These are phyloP conservation scores for Ulota crispa DNA, from an alignment of 225 moss, liverwort and hornwort species.

Conservation along the genomic window DNA sequence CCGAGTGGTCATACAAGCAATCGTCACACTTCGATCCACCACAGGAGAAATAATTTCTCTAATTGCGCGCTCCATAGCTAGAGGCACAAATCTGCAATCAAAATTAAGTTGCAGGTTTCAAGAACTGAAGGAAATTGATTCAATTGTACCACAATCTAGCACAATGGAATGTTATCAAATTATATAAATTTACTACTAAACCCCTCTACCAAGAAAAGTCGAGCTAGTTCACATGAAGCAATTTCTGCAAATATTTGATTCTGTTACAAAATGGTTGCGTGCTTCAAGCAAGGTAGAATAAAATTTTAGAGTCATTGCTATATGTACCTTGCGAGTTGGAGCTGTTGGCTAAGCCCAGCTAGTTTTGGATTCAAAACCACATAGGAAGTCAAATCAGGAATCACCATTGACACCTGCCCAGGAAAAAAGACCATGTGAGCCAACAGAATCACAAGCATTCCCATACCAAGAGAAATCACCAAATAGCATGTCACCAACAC, in stretches of 20 bases:
- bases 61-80: constrained; percentile 96
- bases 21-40: constrained; percentile 90
- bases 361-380: constrained; percentile 80
- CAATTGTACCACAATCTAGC: neutral
- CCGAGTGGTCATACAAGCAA: constrained; percentile 93
- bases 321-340: constrained; percentile 72
- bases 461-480: neutral
- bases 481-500: neutral
- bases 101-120: constrained; percentile 7
- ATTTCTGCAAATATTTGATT: neutral
- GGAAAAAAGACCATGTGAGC: neutral
- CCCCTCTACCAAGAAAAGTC: neutral
- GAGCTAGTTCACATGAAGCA: neutral
- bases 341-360: constrained; percentile 75
- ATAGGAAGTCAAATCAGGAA: constrained; percentile 82
- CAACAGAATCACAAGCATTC: constrained; percentile 5
- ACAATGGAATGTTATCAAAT: neutral
- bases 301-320: neutral
- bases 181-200: neutral
- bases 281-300: constrained; percentile 8
- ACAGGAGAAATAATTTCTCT: constrained; percentile 90
- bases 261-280: neutral
- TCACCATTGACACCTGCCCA: constrained; percentile 77
- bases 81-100: constrained; percentile 72
- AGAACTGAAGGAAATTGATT: neutral